phyloP scores from a whole-genome alignment of 208 protist genomes.

The Acanthamoeba culbertsoni region DNA sequence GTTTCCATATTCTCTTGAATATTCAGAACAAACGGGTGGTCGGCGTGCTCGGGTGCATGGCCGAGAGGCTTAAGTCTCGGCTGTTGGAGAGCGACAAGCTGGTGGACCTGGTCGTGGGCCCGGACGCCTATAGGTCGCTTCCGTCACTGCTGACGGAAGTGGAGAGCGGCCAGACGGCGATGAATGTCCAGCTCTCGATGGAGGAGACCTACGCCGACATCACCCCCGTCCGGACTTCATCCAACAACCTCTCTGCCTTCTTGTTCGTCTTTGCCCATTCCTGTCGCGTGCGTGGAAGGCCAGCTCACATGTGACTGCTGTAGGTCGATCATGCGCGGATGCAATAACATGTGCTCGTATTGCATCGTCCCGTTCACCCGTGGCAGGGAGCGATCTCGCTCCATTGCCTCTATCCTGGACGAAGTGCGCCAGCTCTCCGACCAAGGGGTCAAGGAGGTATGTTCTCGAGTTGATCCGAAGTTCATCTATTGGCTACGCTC shows the following conservation, averaged over 20 bases:
- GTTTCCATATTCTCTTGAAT: not conserved
- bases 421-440: slow-evolving; percentile 73
- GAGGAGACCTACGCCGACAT: slow-evolving; percentile 91
- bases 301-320: too few species aligned
- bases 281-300: too few species aligned
- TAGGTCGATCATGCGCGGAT: slow-evolving; percentile 86
- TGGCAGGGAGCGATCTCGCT: slow-evolving; percentile 80
- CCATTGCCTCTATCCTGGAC: slow-evolving; percentile 71
- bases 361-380: slow-evolving; percentile 90
- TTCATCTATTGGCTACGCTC: not conserved
- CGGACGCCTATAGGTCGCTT: slow-evolving; percentile 86
- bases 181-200: slow-evolving; percentile 84
- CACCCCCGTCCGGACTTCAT: slow-evolving; percentile 55
- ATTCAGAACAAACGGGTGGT: slow-evolving; percentile 55
- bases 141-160: slow-evolving; percentile 78
- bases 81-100: slow-evolving; percentile 81
- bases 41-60: slow-evolving; percentile 86
- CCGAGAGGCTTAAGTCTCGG: slow-evolving; percentile 84
- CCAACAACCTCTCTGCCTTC: slow-evolving; percentile 62
- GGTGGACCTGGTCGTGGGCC: slow-evolving; percentile 86
- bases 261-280: slow-evolving; percentile 28
- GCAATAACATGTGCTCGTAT: slow-evolving; percentile 91
- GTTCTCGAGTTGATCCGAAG: not conserved
- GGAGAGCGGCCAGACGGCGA: slow-evolving; percentile 58
- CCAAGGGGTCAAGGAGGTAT: slow-evolving; percentile 21